Base-by-base conservation (phyloP, 228 moss, liverwort and hornwort species). In the Sphagnum fallax region DNA sequence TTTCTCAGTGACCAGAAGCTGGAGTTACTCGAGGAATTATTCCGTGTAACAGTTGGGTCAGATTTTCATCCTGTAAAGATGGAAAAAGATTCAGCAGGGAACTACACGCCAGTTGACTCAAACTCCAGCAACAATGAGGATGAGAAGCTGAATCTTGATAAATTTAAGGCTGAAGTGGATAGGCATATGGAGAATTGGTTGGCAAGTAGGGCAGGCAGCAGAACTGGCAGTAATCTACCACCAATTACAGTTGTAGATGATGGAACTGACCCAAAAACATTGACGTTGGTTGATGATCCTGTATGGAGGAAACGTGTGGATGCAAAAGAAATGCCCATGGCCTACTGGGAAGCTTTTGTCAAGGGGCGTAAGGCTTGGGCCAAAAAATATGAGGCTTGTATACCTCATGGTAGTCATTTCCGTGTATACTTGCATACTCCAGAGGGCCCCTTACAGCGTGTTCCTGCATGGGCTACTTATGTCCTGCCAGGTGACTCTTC, bases 341-440 rank as follows among this genome's bases (percentile, higher is more conserved):
- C 74, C 5, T 98, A 98, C 52, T 92, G 91, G 98, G 83, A 90
- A 64, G 51, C 78, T 59, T 81, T 77, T 60, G 79, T 90, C 10
- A 90, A 82, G 74, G 98, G 98, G n/a, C 88, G 92, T 62, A 90
- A 92, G 63, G 92, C 98, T 68, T 98, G 94, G 98, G 80, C 89
- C 76, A 71, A 87, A 72, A 92, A 93, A 68, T 94, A 98, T 53
- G 72, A 72, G 49, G 94, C 98, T 9, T 87, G 90, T 52, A 75
- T 98, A 49, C 76, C 85, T 83, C 98, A 98, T 79, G 72, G 90
- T 52, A 81, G 89, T 32, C 92, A 89, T 48, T 76, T 82, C 64
- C 90, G 93, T 58, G 87, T 84, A 63, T 82, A 92, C 75, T 0
- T 98, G 14, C 90, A 94, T 67, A 98, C 94, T 52, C 80, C 86